Conservation (phyloP, 73 alveolate genomes). For the Paramecium primaurelia region DNA sequence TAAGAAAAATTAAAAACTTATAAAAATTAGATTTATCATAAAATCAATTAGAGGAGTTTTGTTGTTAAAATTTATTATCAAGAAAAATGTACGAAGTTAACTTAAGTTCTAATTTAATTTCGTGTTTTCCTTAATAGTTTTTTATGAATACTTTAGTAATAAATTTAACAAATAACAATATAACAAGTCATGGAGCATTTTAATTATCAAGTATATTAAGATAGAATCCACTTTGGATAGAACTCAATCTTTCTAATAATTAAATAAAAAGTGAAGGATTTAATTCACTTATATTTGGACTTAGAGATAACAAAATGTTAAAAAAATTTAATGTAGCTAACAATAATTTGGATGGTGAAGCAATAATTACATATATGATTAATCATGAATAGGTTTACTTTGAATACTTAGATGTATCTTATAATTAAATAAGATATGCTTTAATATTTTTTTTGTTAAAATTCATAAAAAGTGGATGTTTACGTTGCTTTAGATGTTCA, state of each 20-base stretch:
- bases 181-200: background rate
- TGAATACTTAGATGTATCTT: background rate
- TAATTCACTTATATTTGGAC: constrained; percentile 6
- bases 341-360: constrained; percentile 32
- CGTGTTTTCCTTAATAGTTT: background rate
- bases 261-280: constrained; percentile 13
- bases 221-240: background rate
- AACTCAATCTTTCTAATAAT: background rate
- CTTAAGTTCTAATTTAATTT: background rate
- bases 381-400: constrained; percentile 26
- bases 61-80: background rate
- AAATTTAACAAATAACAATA: background rate
- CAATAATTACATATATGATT: background rate
- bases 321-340: constrained; percentile 7
- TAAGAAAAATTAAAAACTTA: background rate
- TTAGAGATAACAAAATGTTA: constrained; percentile 15
- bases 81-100: constrained; percentile 12
- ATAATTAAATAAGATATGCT: background rate
- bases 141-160: background rate
- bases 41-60: constrained; percentile 10
- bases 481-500: background rate
- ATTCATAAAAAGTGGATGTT: background rate
- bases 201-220: background rate
- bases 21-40: background rate
- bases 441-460: background rate